Conservation (phyloP, 352 stramenopile genomes). For the Thalassiosira hispida region DNA sequence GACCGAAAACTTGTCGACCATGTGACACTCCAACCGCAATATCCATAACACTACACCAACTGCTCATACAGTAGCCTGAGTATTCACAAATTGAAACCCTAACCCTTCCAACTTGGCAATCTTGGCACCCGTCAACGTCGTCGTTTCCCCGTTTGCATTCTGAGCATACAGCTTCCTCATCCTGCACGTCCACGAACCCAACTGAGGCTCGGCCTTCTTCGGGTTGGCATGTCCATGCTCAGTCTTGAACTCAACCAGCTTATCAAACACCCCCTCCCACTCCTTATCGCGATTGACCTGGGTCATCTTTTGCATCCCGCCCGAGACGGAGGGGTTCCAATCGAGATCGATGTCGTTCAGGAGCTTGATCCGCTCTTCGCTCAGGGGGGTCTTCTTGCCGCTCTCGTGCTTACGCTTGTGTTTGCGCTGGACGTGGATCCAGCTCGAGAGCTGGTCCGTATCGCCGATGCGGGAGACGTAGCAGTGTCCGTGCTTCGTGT, state of each 20-base stretch:
- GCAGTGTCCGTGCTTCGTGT: slow-evolving; percentile 31
- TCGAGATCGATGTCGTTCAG: slow-evolving; percentile 34
- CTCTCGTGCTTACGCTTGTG: slow-evolving; percentile 26
- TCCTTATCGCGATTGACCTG: slow-evolving; percentile 13
- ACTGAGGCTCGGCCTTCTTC: slow-evolving; percentile 16
- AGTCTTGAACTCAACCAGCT: slow-evolving; percentile 21
- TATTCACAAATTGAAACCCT: slow-evolving; percentile 33
- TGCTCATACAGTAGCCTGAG: slow-evolving; percentile 31
- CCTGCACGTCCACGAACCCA: slow-evolving; percentile 15
- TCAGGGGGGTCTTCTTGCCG: slow-evolving; percentile 22
- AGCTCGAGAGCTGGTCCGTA: slow-evolving; percentile 10
- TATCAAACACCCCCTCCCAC: slow-evolving; percentile 25
- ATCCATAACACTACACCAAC: too few species aligned
- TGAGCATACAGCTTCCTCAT: slow-evolving; percentile 28
- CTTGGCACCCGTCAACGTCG: slow-evolving; percentile 36
- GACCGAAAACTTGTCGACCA: too few species aligned
- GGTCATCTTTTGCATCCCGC: slow-evolving; percentile 11
- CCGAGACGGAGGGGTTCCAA: slow-evolving; percentile 25
- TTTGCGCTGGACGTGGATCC: slow-evolving; percentile 35
- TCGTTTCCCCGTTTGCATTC: slow-evolving; percentile 20
- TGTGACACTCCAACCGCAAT: too few species aligned
- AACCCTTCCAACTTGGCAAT: slow-evolving; percentile 42
- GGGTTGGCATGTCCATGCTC: slow-evolving; percentile 20
- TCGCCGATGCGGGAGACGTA: slow-evolving; percentile 13
- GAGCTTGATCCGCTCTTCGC: slow-evolving; percentile 38